Evolutionary conservation across 78 protist species (phyloP).

Genomic region (Goniomonas avonlea): DNA sequence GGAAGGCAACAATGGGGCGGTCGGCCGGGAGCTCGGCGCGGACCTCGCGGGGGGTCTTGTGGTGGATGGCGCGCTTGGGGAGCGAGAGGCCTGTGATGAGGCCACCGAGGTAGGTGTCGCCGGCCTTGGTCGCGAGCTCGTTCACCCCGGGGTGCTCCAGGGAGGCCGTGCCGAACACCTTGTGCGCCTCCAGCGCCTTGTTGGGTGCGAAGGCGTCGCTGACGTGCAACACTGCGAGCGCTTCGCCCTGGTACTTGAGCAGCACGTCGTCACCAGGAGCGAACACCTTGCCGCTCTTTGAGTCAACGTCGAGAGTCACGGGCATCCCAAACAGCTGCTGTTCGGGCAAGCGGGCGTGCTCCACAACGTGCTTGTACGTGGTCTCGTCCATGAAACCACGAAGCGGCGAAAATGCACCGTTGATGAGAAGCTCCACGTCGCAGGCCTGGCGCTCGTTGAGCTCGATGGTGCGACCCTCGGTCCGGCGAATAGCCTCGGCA

Average conservation of each 20-base stretch:
- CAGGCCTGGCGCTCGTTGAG: conserved; percentile 39
- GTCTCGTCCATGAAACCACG: conserved; percentile 30
- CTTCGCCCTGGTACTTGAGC: conserved; percentile 5
- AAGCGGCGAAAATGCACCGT: conserved; percentile 58
- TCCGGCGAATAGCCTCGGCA: background rate
- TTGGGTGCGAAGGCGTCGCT: conserved; percentile 54
- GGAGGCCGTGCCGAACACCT: conserved; percentile 62
- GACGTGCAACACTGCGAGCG: conserved; percentile 31
- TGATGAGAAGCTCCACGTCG: conserved; percentile 71
- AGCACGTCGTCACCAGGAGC: conserved; percentile 25
- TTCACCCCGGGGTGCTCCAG: conserved; percentile 84
- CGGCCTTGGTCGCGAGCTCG: conserved; percentile 53
- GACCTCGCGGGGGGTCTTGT: conserved; percentile 69
- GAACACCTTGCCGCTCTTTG: background rate
- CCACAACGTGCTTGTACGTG: conserved; percentile 30
- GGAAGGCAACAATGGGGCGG: conserved; percentile 73
- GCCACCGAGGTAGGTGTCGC: conserved; percentile 70
- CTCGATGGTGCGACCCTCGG: background rate
- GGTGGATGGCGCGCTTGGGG: conserved; percentile 41
- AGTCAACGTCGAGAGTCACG: conserved; percentile 30
- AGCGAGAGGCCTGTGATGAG: conserved; percentile 21
- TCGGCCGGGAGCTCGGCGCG: conserved; percentile 50
- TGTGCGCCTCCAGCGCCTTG: conserved; percentile 50
- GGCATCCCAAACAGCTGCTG: conserved; percentile 33
- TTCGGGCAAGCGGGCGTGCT: conserved; percentile 14